Evolutionary conservation across 2,329 filamentous ascomycete species (phyloP), one percentile per base, ranked within the genome.

Genomic region (Sporothrix sp.): DNA sequence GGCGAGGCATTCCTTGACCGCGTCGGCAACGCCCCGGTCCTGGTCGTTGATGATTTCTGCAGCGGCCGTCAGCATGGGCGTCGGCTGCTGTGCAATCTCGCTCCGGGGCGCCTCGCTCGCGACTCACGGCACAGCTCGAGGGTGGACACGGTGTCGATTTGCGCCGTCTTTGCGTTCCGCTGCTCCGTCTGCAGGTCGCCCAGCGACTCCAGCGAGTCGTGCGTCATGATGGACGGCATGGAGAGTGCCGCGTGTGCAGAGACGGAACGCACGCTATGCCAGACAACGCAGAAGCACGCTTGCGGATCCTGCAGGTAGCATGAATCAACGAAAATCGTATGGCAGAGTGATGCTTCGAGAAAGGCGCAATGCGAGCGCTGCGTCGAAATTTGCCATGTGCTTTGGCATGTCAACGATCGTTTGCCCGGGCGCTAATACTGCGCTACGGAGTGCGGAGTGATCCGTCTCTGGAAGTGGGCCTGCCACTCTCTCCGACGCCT

Each of bases 91-190:
- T n/a, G n/a, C n/a, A n/a, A n/a, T n/a, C n/a, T n/a, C n/a, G n/a
- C n/a, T n/a, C n/a, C n/a, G n/a, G n/a, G n/a, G n/a, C n/a, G n/a
- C n/a, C n/a, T n/a, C n/a, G n/a, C n/a, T n/a, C n/a, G n/a, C n/a
- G n/a, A n/a, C n/a, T n/a, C n/a, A 18, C 55, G 56, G 46, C 67
- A 69, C 42, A 69, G 61, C n/a, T 67, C 61, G n/a, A 63, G 45
- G 1, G 67, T 66, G 16, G 65, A 63, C 14, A 68, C 58, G 10
- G 57, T 58, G 40, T 69, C 67, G 25, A 69, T 68, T 30, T 65
- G 51, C 13, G 52, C 51, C 7, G 62, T 68, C 9, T 57, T 57
- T 18, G 60, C 57, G 54, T 68, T 68, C n/a, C 62, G 58, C 35
- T 61, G 59, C 54, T 69, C 66, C 4, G 65, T 69, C 55, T 69